Conservation (phyloP, 148 eudicot species). For the Beta vulgaris region DNA sequence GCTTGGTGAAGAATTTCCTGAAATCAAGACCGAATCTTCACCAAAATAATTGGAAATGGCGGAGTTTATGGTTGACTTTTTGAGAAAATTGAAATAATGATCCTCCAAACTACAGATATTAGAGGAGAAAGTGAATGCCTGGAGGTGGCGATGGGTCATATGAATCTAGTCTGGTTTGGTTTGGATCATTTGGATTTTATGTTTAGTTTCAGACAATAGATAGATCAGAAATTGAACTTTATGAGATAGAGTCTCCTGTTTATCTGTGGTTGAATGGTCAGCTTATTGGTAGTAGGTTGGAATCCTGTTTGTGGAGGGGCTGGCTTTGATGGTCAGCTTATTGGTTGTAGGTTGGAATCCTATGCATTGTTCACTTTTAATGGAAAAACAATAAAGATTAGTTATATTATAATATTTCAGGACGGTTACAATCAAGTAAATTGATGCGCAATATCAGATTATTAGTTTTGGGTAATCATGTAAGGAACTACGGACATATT, state of each 20-base stretch:
- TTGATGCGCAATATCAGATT: not conserved
- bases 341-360: not conserved
- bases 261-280: not conserved
- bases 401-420: not conserved
- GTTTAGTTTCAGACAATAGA: too few species aligned
- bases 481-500: not conserved
- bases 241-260: not conserved
- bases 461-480: not conserved
- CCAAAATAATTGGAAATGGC: not conserved
- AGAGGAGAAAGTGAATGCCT: not conserved
- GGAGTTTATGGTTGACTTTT: not conserved
- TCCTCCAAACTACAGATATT: not conserved
- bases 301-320: not conserved
- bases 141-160: not conserved
- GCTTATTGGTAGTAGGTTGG: not conserved
- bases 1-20: not conserved
- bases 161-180: not conserved
- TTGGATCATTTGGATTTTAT: not conserved
- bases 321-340: not conserved
- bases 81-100: not conserved
- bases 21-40: not conserved
- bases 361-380: not conserved
- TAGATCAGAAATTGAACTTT: not conserved
- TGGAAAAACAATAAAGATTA: too few species aligned
- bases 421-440: not conserved